Conservation (phyloP, 768 basidiomycete species). For the Serpula lacrymans region DNA sequence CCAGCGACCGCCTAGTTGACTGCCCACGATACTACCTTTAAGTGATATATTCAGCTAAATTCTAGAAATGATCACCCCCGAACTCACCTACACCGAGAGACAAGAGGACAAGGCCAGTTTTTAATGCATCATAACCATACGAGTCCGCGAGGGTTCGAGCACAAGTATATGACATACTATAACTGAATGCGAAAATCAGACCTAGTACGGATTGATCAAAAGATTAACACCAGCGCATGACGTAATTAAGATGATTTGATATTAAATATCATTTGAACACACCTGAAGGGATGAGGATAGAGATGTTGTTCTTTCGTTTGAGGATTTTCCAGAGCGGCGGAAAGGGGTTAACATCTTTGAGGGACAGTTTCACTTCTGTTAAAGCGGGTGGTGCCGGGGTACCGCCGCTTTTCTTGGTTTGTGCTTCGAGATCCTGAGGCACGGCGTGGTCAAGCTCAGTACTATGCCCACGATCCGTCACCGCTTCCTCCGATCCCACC, state of each 20-base stretch:
- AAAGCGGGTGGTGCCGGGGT: constrained; percentile 12
- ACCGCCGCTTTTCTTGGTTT: constrained; percentile 12
- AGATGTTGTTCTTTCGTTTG: constrained; percentile 61
- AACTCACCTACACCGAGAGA: constrained; percentile 63
- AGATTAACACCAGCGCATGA: neutral
- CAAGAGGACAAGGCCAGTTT: constrained; percentile 75
- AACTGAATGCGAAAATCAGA: constrained; percentile 67
- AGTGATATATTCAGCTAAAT: neutral
- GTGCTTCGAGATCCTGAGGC: constrained; percentile 23
- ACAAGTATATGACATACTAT: constrained; percentile 70
- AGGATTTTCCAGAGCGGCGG: constrained; percentile 58
- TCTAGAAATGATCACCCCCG: neutral
- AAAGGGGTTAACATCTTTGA: constrained; percentile 75
- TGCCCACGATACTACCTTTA: constrained; percentile 48
- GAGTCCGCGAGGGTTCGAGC: constrained; percentile 60
- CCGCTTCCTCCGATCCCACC: constrained; percentile 7
- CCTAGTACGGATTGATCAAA: no score
- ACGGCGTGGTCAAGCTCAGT: constrained; percentile 13
- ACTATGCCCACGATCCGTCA: constrained; percentile 1
- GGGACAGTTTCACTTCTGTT: constrained; percentile 46
- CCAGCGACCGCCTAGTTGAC: constrained; percentile 55
- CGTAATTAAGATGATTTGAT: neutral
- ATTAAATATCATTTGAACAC: constrained; percentile 21
- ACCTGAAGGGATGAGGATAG: constrained; percentile 67
- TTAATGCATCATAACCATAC: constrained; percentile 67